Evolutionary conservation across 192 early-diverging fungal species (phyloP).

Genomic region (Coemansia sp.): DNA sequence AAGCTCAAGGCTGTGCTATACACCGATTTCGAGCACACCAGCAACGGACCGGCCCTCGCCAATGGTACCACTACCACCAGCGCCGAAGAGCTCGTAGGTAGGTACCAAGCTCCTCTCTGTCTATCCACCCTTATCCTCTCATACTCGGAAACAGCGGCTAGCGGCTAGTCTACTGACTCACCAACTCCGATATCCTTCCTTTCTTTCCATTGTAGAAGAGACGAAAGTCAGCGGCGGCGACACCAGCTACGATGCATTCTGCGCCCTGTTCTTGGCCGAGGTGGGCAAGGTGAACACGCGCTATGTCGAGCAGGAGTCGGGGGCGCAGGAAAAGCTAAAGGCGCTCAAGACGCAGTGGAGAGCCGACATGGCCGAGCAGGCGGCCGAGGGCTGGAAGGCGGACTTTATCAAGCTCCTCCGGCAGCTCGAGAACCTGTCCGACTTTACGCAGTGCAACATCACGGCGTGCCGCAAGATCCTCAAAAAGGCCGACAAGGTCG

Average conservation of each 20-base stretch:
- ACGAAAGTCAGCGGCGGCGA: neutral
- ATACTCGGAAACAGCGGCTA: neutral
- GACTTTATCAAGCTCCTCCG: constrained; percentile 19
- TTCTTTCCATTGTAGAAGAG: neutral
- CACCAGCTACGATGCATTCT: constrained; percentile 35
- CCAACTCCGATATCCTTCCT: constrained; percentile 1
- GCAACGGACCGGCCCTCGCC: neutral
- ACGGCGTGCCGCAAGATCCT: constrained; percentile 68
- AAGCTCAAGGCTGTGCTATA: constrained; percentile 57
- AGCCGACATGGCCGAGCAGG: constrained; percentile 5
- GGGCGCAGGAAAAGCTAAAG: constrained; percentile 18
- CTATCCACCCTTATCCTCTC: neutral
- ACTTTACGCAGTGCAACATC: constrained; percentile 63
- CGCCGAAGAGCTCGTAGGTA: neutral
- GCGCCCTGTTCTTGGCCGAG: constrained; percentile 45
- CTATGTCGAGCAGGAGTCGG: constrained; percentile 51
- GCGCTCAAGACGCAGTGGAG: constrained; percentile 25
- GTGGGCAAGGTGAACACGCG: constrained; percentile 59
- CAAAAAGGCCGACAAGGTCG: constrained; percentile 64
- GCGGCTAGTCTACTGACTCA: neutral
- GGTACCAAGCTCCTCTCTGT: neutral
- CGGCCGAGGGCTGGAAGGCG: constrained; percentile 21
- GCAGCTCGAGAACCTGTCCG: constrained; percentile 37
- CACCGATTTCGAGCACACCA: constrained; percentile 1
- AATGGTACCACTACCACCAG: neutral